Evolutionary conservation across 2,329 filamentous ascomycete species (phyloP).

Genomic region (Aspergillus oerlinghausenensis): DNA sequence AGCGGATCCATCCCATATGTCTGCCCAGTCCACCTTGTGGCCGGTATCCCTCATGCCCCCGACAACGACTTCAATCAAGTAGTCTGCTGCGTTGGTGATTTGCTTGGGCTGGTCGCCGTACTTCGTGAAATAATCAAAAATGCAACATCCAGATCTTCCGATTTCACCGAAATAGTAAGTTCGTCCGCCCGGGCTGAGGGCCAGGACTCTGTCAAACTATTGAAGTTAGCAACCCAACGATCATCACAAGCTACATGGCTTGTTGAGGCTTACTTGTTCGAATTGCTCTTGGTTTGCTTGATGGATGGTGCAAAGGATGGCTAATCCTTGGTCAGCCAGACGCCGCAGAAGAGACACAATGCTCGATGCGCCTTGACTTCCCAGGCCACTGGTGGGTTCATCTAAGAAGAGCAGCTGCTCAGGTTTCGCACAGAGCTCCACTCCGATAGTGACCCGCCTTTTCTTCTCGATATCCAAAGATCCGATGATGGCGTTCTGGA

Average conservation of each 20-base stretch:
- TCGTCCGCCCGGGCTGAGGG: slow-evolving; percentile 60
- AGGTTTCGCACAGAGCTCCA: slow-evolving; percentile 63
- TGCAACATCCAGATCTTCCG: slow-evolving; percentile 56
- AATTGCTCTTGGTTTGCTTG: slow-evolving; percentile 62
- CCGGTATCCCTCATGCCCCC: slow-evolving; percentile 48
- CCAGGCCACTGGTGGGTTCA: too few species aligned
- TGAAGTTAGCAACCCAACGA: slow-evolving; percentile 21
- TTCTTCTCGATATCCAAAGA: slow-evolving; percentile 61
- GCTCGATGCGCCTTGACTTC: slow-evolving; percentile 47
- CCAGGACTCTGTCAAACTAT: slow-evolving; percentile 65
- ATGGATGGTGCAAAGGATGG: slow-evolving; percentile 66
- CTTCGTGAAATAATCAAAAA: slow-evolving; percentile 61
- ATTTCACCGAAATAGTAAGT: slow-evolving; percentile 66
- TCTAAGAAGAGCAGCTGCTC: too few species aligned
- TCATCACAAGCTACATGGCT: not conserved
- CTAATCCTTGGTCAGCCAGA: slow-evolving; percentile 57
- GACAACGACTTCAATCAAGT: slow-evolving; percentile 57
- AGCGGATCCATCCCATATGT: slow-evolving; percentile 61
- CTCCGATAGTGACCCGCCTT: slow-evolving; percentile 65
- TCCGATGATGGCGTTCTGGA: slow-evolving; percentile 59
- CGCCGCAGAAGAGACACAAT: slow-evolving; percentile 62
- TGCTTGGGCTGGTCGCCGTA: slow-evolving; percentile 58
- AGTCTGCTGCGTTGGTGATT: slow-evolving; percentile 57
- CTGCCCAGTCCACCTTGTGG: slow-evolving; percentile 59
- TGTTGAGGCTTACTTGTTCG: slow-evolving; percentile 24